Percentiles rank a stretch among this genome's conserved stretches.
These are phyloP conservation scores for Botrytis fabae DNA, from an alignment of 2,329 filamentous ascomycete genomes.

Conservation along the genomic window DNA sequence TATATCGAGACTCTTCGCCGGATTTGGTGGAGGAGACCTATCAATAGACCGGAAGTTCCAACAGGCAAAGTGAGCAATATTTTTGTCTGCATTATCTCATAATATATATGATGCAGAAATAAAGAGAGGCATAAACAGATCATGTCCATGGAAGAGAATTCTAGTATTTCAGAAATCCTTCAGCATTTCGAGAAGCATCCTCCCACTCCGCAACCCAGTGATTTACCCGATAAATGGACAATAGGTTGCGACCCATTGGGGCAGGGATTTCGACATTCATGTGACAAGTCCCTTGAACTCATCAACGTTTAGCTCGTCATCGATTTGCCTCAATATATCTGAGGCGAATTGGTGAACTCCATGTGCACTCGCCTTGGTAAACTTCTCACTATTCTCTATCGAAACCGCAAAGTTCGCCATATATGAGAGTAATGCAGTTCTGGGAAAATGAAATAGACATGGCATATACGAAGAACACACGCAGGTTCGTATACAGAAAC, in stretches of 20 bases:
- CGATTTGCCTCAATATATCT: not conserved
- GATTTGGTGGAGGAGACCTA: not conserved
- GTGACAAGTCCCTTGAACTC: not conserved
- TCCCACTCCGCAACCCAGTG: not conserved
- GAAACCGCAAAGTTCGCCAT: not conserved
- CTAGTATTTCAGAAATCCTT: not conserved
- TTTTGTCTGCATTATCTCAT: not conserved
- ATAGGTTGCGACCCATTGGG: not conserved
- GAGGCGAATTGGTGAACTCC: not conserved
- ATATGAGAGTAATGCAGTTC: not conserved
- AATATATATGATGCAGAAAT: too few species aligned
- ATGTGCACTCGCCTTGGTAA: not conserved
- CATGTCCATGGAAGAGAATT: not conserved
- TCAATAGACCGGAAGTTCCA: not conserved
- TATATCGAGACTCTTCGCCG: not conserved
- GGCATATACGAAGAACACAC: not conserved
- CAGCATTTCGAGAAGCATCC: not conserved
- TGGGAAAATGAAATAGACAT: not conserved
- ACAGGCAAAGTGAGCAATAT: not conserved
- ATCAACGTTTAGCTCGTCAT: not conserved
- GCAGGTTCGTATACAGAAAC: not conserved
- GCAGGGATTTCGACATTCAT: not conserved
- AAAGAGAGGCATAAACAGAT: not conserved
- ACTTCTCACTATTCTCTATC: not conserved
- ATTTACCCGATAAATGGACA: not conserved